A percentile compares a stretch with the other conserved stretches of the same genome.
These are phyloP conservation scores for Marasmius sp. DNA, from an alignment of 1,284 basidiomycete species.

Conservation along the genomic window DNA sequence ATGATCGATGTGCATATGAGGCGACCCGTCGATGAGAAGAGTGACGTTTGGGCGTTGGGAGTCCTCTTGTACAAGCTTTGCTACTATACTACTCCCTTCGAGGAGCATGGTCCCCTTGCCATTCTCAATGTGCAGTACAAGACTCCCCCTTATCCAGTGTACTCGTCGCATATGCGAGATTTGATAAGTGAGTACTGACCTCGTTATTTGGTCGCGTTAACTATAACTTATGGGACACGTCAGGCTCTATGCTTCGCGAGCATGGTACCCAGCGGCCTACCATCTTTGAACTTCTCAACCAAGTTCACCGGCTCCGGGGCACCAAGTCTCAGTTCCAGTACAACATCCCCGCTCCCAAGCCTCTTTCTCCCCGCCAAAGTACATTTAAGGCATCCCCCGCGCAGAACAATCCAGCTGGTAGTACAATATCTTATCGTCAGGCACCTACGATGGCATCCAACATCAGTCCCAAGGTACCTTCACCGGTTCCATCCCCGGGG, in stretches of 20 bases:
- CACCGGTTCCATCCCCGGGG: slow-evolving; percentile 11
- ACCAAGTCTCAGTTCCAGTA: slow-evolving; percentile 82
- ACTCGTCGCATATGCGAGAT: slow-evolving; percentile 84
- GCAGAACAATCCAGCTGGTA: slow-evolving; percentile 37
- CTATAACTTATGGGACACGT: background rate
- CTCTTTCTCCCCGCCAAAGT: slow-evolving; percentile 41
- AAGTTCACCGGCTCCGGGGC: slow-evolving; percentile 80
- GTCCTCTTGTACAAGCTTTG: slow-evolving; percentile 92
- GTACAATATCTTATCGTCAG: slow-evolving; percentile 39
- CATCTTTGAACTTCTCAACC: slow-evolving; percentile 77
- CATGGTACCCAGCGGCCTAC: slow-evolving; percentile 81
- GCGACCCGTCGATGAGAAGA: slow-evolving; percentile 87
- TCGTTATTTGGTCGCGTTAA: slow-evolving; percentile 5
- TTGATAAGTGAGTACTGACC: slow-evolving; percentile 73
- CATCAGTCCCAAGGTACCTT: slow-evolving; percentile 14
- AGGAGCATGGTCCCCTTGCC: slow-evolving; percentile 93
- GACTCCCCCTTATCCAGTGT: slow-evolving; percentile 90
- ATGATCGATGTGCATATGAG: slow-evolving; percentile 93
- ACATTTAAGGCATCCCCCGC: slow-evolving; percentile 26
- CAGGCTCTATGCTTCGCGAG: slow-evolving; percentile 87
- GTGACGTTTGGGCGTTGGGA: slow-evolving; percentile 97
- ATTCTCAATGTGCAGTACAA: slow-evolving; percentile 97
- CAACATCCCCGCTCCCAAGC: slow-evolving; percentile 47
- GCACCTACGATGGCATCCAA: slow-evolving; percentile 15
- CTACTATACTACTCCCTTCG: slow-evolving; percentile 99